Evolutionary conservation across 257 asterid species (phyloP).

Genomic region (Gardenia jasminoides): DNA sequence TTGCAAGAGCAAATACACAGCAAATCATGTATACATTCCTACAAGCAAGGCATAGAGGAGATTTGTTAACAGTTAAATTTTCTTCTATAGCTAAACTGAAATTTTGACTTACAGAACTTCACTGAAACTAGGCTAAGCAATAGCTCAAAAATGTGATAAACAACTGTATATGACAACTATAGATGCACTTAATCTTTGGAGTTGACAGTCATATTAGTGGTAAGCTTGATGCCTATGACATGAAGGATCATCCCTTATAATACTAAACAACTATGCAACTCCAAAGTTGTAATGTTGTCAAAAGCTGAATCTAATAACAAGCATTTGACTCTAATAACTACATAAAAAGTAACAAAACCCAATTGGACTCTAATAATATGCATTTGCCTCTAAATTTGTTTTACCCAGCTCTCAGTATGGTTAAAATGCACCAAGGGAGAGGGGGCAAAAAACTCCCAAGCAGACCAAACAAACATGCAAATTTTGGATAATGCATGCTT

Average conservation of each 20-base stretch:
- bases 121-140: not conserved
- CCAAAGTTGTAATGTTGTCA: not conserved
- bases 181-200: not conserved
- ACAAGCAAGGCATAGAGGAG: not conserved
- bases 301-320: not conserved
- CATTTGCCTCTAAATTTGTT: not conserved
- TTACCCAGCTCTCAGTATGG: not conserved
- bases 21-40: not conserved
- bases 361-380: not conserved
- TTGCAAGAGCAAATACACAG: constrained; percentile 7
- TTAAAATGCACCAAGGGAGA: not conserved
- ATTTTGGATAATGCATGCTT: not conserved
- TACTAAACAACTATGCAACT: not conserved
- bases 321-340: too few species aligned
- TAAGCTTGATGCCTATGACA: not conserved
- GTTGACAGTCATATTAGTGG: not conserved
- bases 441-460: not conserved
- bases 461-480: not conserved
- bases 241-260: not conserved
- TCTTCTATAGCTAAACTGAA: not conserved
- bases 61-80: not conserved
- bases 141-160: not conserved
- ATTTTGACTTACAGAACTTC: not conserved
- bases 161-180: not conserved
- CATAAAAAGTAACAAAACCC: not conserved